Conservation (phyloP, 2,329 filamentous ascomycete genomes). For the Colletotrichum tamarilloi region DNA sequence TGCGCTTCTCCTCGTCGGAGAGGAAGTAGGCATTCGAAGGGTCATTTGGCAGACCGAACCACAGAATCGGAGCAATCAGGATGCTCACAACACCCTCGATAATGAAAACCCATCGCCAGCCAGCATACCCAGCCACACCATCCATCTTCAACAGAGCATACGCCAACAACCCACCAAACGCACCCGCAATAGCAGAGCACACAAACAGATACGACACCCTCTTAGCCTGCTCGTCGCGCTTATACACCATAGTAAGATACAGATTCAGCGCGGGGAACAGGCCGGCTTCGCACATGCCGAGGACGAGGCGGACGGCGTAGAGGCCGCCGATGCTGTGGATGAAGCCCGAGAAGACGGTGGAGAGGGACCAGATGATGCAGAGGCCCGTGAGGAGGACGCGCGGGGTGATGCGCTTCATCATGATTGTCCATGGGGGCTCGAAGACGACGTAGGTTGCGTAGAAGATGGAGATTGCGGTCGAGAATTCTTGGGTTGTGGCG, state of each 20-base stretch:
- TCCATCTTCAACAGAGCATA: slow-evolving; percentile 59
- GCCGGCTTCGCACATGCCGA: slow-evolving; percentile 60
- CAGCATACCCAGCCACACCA: slow-evolving; percentile 48
- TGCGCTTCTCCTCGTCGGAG: slow-evolving; percentile 56
- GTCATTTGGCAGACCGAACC: slow-evolving; percentile 59
- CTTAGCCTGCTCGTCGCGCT: slow-evolving; percentile 43
- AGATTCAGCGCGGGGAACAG: slow-evolving; percentile 60
- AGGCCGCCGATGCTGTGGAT: slow-evolving; percentile 53
- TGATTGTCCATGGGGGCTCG: slow-evolving; percentile 46
- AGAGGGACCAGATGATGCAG: slow-evolving; percentile 57
- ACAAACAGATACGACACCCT: slow-evolving; percentile 55
- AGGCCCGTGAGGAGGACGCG: slow-evolving; percentile 43
- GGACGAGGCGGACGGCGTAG: slow-evolving; percentile 56
- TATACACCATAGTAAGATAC: slow-evolving; percentile 51
- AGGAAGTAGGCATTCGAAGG: slow-evolving; percentile 60
- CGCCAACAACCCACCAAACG: slow-evolving; percentile 54
- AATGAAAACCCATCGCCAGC: slow-evolving; percentile 63
- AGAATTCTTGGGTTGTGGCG: slow-evolving; percentile 53
- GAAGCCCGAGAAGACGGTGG: slow-evolving; percentile 60
- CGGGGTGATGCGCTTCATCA: slow-evolving; percentile 47
- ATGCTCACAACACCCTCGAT: slow-evolving; percentile 60
- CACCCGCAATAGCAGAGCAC: slow-evolving; percentile 60
- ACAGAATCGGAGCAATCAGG: slow-evolving; percentile 54
- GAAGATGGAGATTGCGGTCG: slow-evolving; percentile 55
- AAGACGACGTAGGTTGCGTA: slow-evolving; percentile 63